phyloP scores from a whole-genome alignment of 2,329 filamentous ascomycete species.

The Diaporthe nobilis region DNA sequence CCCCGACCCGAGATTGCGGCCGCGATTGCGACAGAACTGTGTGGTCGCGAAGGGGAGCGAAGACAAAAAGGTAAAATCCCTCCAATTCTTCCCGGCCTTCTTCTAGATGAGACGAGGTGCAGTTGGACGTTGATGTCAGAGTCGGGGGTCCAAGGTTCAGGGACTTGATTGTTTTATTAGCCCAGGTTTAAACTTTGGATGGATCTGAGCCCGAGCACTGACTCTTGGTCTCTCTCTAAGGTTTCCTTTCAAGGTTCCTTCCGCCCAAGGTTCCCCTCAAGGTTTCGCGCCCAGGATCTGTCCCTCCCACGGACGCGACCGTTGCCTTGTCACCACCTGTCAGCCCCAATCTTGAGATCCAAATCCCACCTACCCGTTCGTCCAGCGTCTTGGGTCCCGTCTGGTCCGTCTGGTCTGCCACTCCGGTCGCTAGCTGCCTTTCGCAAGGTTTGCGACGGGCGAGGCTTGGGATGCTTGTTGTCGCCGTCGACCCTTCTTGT shows the following conservation, averaged over 20 bases:
- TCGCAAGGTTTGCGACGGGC: slow-evolving; percentile 5
- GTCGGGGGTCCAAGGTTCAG: slow-evolving; percentile 15
- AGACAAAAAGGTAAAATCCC: neutral
- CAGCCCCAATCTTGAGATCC: slow-evolving; percentile 22
- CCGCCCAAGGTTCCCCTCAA: neutral
- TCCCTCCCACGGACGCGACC: slow-evolving; percentile 4
- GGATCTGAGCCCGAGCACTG: slow-evolving; percentile 13
- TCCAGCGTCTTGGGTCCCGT: slow-evolving; percentile 20
- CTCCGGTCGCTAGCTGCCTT: neutral
- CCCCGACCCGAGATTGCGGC: slow-evolving; percentile 21
- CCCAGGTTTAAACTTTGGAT: slow-evolving; percentile 17
- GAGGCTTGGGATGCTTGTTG: slow-evolving; percentile 17
- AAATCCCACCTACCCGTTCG: slow-evolving; percentile 26
- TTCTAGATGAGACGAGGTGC: slow-evolving; percentile 15
- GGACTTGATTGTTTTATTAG: neutral
- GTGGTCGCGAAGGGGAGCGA: neutral
- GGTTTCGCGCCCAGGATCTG: neutral
- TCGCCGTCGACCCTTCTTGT: neutral
- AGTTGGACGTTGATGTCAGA: neutral
- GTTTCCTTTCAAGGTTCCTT: neutral
- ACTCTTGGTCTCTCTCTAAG: neutral
- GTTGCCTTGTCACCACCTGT: slow-evolving; percentile 17
- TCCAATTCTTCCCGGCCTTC: neutral
- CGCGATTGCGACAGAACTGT: neutral
- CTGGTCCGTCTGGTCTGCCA: neutral